Conservation (phyloP, 2,329 filamentous ascomycete species). For the Colletotrichum liriopes region DNA sequence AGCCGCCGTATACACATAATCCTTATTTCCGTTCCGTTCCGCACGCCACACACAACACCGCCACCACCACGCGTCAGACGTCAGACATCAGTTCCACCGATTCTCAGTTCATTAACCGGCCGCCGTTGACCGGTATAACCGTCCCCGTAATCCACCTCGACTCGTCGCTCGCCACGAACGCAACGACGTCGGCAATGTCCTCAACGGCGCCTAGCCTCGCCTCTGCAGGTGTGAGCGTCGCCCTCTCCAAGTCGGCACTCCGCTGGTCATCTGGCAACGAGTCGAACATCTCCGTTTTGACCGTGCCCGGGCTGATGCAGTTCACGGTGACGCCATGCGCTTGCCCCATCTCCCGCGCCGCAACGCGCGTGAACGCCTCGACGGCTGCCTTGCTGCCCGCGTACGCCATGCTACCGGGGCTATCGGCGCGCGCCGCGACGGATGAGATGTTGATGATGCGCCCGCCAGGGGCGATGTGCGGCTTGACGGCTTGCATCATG, state of each 20-base stretch:
- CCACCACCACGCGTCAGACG: not conserved
- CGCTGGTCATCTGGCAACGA: conserved; percentile 40
- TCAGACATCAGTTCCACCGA: not conserved
- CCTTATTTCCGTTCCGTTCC: conserved; percentile 2
- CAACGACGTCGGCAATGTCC: conserved; percentile 43
- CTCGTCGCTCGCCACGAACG: conserved; percentile 43
- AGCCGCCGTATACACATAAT: conserved; percentile 5
- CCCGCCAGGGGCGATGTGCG: conserved; percentile 42
- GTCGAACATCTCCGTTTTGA: conserved; percentile 44
- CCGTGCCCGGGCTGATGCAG: conserved; percentile 43
- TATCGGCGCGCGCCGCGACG: conserved; percentile 42
- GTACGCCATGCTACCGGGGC: conserved; percentile 43
- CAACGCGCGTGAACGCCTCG: conserved; percentile 44
- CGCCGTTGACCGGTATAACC: conserved; percentile 43
- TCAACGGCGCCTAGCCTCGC: conserved; percentile 43
- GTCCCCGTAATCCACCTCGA: conserved; percentile 44
- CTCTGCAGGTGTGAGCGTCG: conserved; percentile 41
- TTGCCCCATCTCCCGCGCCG: conserved; percentile 43
- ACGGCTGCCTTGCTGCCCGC: conserved; percentile 44
- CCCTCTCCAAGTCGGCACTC: conserved; percentile 41
- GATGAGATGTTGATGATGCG: conserved; percentile 47
- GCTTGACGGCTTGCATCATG: conserved; percentile 43
- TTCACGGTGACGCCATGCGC: conserved; percentile 44
- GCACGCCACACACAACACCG: not conserved
- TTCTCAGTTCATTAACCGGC: conserved; percentile 41